Evolutionary conservation across 2,329 filamentous ascomycete genomes (phyloP).

Genomic region (Colletotrichum liaoningense): DNA sequence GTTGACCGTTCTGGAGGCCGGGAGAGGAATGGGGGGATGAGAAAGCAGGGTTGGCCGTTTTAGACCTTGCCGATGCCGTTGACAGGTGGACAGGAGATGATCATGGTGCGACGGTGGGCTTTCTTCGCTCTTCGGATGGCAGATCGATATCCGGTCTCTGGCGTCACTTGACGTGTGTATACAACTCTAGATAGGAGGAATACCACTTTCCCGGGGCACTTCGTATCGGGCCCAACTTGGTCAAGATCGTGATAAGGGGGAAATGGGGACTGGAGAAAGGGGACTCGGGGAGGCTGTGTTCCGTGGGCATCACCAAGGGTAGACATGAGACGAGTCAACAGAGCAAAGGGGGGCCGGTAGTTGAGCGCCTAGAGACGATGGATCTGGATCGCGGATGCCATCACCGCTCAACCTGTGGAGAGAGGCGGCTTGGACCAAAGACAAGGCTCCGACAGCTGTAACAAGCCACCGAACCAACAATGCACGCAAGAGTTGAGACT

Average conservation of each 20-base stretch:
- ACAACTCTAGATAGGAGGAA: background rate
- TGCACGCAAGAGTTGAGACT: no score
- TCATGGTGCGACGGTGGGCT: background rate
- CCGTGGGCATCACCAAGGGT: constrained; percentile 9
- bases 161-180: background rate
- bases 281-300: constrained; percentile 22
- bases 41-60: constrained; percentile 4
- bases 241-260: background rate
- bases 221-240: no score
- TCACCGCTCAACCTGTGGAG: background rate
- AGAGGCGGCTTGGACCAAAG: background rate
- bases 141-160: background rate
- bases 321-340: constrained; percentile 20
- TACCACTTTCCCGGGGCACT: background rate
- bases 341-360: background rate
- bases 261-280: background rate
- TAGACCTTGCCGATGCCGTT: background rate
- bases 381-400: background rate
- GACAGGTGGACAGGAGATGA: background rate
- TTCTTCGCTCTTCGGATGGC: constrained; percentile 1
- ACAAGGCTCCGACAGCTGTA: background rate
- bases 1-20: no score
- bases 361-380: background rate
- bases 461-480: constrained; percentile 3
- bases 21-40: background rate